Percentiles rank a stretch among this genome's conserved stretches.
phyloP scores from a whole-genome alignment of 371 early-diverging fungal species.

The Homolaphlyctis polyrhiza region DNA sequence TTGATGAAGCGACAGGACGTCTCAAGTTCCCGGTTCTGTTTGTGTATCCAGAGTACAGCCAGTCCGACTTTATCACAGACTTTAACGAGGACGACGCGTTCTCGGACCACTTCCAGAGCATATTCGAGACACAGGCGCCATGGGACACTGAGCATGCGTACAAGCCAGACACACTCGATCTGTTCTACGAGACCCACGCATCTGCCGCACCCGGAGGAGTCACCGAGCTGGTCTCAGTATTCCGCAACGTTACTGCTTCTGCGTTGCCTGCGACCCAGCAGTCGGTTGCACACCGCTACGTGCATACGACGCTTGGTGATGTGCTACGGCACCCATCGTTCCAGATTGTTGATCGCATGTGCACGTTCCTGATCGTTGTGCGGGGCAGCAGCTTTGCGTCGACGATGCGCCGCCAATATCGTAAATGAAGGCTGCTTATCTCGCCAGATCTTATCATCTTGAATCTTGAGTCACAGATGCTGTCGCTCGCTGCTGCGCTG shows the following conservation, averaged over 20 bases:
- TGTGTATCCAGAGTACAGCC: constrained; percentile 89
- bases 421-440: background rate
- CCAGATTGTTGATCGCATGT: constrained; percentile 33
- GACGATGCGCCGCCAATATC: constrained; percentile 9
- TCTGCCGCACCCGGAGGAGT: constrained; percentile 31
- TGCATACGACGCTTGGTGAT: constrained; percentile 15
- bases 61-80: constrained; percentile 83
- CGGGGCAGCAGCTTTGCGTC: constrained; percentile 18
- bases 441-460: background rate
- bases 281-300: background rate
- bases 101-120: constrained; percentile 73
- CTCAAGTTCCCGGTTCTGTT: constrained; percentile 86
- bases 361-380: constrained; percentile 27
- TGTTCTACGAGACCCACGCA: constrained; percentile 64
- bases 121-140: constrained; percentile 71
- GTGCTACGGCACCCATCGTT: constrained; percentile 20
- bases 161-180: constrained; percentile 61
- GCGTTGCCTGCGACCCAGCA: background rate
- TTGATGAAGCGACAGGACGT: constrained; percentile 58
- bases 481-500: background rate
- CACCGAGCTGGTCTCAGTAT: constrained; percentile 10
- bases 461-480: background rate
- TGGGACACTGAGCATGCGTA: constrained; percentile 78
- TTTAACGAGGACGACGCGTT: constrained; percentile 83
- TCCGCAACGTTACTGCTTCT: constrained; percentile 19